Base-by-base conservation (phyloP, 345 rosid species). In the Euphorbia pulcherrima region DNA sequence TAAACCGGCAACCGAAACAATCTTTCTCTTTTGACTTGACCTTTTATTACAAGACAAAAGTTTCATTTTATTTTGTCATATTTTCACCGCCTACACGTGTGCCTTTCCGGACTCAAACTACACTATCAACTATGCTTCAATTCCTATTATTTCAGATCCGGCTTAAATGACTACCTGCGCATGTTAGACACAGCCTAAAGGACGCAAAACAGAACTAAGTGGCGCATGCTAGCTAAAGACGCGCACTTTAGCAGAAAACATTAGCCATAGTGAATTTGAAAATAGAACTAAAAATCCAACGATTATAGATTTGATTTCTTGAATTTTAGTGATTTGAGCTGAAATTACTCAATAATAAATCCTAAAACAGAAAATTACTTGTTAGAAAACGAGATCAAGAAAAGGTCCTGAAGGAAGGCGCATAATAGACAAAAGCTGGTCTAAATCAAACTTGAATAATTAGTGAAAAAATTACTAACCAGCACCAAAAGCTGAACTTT, bases 401-500 rank as follows among this genome's bases (percentile, higher is more conserved):
- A n/a, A n/a, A n/a, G n/a, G n/a, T n/a, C n/a, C n/a, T n/a, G n/a
- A n/a, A n/a, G n/a, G n/a, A n/a, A n/a, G n/a, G n/a, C n/a, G n/a
- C n/a, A n/a, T n/a, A n/a, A n/a, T n/a, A n/a, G n/a, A n/a, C n/a
- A n/a, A n/a, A n/a, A n/a, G n/a, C n/a, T n/a, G n/a, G n/a, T n/a
- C n/a, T n/a, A n/a, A n/a, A n/a, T n/a, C n/a, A n/a, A n/a, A n/a
- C n/a, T n/a, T n/a, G n/a, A n/a, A n/a, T n/a, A 50, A 58, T 13
- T 33, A 30, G 9, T 12, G 33, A 40, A 41, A 27, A 4, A 11
- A 26, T 23, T 18, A 56, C 73, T 75, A 74, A 79, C 88, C 83
- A 69, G 79, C 62, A 77, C 74, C 23, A 78, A 48, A 64, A 85
- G 77, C 56, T 71, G 80, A 51, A 75, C 56, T 51, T 76, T 68